These are phyloP conservation scores for Tagetes patula DNA, from an alignment of 129 eudicot genomes.

Conservation along the genomic window DNA sequence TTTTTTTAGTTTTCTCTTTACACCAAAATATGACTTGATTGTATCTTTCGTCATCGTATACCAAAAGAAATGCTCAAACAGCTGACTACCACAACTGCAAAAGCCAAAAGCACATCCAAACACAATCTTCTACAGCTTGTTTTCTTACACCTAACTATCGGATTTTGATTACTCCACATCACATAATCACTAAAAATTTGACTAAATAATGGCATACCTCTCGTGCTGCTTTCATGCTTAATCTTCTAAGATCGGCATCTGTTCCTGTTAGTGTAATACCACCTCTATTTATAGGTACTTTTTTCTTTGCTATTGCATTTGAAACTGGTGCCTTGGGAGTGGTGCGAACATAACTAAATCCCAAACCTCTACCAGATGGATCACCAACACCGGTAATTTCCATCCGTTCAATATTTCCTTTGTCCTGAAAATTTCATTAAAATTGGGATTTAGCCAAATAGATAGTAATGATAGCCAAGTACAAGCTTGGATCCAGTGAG, in stretches of 20 bases:
- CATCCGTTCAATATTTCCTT: constrained; percentile 88
- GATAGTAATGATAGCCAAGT: not conserved
- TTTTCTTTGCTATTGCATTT: constrained; percentile 77
- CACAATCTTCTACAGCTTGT: not conserved
- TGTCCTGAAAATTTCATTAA: constrained; percentile 49
- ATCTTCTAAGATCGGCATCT: constrained; percentile 93
- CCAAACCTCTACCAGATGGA: constrained; percentile 94
- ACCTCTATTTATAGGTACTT: constrained; percentile 61
- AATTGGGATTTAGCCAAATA: not conserved
- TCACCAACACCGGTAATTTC: constrained; percentile 99
- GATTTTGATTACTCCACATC: not conserved
- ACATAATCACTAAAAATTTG: not conserved
- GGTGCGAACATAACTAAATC: constrained; percentile 89
- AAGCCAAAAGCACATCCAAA: constrained; percentile 11
- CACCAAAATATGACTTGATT: not conserved
- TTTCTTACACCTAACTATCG: not conserved
- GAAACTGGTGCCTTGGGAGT: constrained; percentile 87
- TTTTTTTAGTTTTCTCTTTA: too few relatives aligned
- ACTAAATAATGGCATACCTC: constrained; percentile 54
- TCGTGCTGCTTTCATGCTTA: constrained; percentile 97
- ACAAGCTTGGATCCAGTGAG: not conserved
- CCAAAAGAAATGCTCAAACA: not conserved
- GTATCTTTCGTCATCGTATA: not conserved
- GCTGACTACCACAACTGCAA: constrained; percentile 1
- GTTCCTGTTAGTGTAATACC: constrained; percentile 94